phyloP scores from a whole-genome alignment of 257 asterid species.

The Rubia yunnanensis region DNA sequence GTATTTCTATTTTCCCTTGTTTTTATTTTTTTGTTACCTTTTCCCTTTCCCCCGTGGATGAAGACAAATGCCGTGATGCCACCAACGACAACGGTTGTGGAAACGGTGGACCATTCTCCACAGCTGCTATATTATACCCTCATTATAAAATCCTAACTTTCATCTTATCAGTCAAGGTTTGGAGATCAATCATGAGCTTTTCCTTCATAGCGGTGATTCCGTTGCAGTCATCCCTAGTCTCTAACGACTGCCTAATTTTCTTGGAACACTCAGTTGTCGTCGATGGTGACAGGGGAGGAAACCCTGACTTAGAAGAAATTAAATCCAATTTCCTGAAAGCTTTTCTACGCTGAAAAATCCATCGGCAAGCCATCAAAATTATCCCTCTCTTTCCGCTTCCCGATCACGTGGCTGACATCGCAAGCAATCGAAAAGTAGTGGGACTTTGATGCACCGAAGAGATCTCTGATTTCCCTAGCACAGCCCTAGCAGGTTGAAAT shows the following conservation, averaged over 20 bases:
- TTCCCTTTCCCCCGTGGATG: no score
- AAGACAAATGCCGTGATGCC: constrained; percentile 12
- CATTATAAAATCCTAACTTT: constrained; percentile 52
- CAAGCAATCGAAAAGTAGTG: constrained; percentile 18
- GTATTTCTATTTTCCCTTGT: no score
- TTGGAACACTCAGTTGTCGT: constrained; percentile 12
- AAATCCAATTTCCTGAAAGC: constrained; percentile 14
- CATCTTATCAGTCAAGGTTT: constrained; percentile 67
- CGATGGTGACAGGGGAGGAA: constrained; percentile 13
- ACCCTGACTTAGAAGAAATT: no score
- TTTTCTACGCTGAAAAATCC: constrained; percentile 21
- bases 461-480: constrained; percentile 59
- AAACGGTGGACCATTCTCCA: constrained; percentile 13
- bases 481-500: constrained; percentile 58
- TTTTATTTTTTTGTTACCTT: no score
- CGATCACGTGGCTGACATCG: constrained; percentile 4
- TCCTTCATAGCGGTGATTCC: constrained; percentile 62
- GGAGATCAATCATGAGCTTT: constrained; percentile 74
- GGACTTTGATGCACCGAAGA: constrained; percentile 56
- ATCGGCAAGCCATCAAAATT: constrained; percentile 8
- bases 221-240: constrained; percentile 20
- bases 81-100: constrained; percentile 23
- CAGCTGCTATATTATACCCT: constrained; percentile 36
- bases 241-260: constrained; percentile 14
- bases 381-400: constrained; percentile 14